Conservation (phyloP, 257 asterid genomes). For the Cinchona pubescens region DNA sequence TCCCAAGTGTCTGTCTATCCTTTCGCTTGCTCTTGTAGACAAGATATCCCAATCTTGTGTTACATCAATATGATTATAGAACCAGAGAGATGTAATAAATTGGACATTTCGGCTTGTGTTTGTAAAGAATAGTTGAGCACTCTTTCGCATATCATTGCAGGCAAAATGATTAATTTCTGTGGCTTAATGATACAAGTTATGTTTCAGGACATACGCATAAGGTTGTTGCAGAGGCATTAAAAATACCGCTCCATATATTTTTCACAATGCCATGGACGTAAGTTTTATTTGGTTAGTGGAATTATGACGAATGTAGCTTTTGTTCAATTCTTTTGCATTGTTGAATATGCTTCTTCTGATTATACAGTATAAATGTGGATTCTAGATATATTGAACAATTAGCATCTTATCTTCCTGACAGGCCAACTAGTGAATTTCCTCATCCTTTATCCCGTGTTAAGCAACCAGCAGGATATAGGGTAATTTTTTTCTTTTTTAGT, state of each 20-base stretch:
- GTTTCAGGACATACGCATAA: constrained; percentile 87
- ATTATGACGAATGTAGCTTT: constrained; percentile 1
- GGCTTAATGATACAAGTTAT: constrained; percentile 20
- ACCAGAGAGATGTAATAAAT: background rate
- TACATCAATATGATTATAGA: background rate
- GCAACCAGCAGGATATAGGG: constrained; percentile 96
- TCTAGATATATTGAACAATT: constrained; percentile 5
- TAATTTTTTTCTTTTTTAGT: constrained; percentile 34
- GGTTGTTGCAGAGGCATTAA: constrained; percentile 91
- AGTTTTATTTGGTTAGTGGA: constrained; percentile 38
- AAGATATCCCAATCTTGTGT: too few relatives aligned
- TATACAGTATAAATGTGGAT: constrained; percentile 14
- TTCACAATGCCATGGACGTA: constrained; percentile 99
- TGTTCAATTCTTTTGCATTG: background rate
- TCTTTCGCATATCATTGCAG: background rate
- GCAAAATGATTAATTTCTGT: background rate
- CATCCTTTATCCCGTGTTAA: constrained; percentile 96
- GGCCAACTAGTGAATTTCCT: constrained; percentile 97
- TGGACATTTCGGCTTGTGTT: background rate
- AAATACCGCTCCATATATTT: constrained; percentile 83
- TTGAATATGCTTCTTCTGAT: constrained; percentile 13
- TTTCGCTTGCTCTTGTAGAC: too few relatives aligned
- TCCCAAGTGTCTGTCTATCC: too few relatives aligned
- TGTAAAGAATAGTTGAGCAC: too few relatives aligned
- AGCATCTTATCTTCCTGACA: constrained; percentile 34